Base-by-base conservation (phyloP, 768 basidiomycete genomes). In the Leucogyrophana mollusca region DNA sequence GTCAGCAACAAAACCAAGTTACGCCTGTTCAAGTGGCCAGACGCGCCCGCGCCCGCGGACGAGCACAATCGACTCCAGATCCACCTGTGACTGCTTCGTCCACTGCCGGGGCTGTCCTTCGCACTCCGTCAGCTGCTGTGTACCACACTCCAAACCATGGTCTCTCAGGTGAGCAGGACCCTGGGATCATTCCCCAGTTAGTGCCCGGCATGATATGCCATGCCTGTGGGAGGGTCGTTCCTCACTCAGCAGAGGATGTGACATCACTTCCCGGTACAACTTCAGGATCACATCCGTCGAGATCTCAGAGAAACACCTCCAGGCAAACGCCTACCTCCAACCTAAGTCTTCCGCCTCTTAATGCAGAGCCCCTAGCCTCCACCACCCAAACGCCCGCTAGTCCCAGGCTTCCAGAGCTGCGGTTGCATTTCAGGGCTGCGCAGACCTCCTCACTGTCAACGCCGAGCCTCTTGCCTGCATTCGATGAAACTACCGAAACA, bases 271-370 rank as follows among this genome's bases (percentile, higher is more conserved):
- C 10, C 14, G 16, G 9, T 3, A 34, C 34, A 14, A 34, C 23
- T 4, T 5, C n/a, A 36, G 23, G 30, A 5, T 40, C 14, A 3
- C 38, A 37, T 11, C 36, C 30, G 27, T 25, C 40, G n/a, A 46
- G 11, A 6, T 33, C 40, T 4, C 14, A 16, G 16, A 39, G 22
- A 25, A 30, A 27, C 14, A 46, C 24, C 20, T 27, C 45, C 32
- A 49, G 43, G 14, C 51, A 52, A 7, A 8, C 3, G 13, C 43
- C 4, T 4, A 44, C 54, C 4, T 66, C 64, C 2, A 61, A 46
- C 21, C 48, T 56, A 0, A 30, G 46, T 5, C n/a, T 42, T 6
- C 40, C 46, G 10, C 50, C 49, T 1, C 20, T 49, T 38, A 43
- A 34, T 2, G 35, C 51, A 11, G 24, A 2, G 1, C 27, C 27